Percentiles rank a stretch among this genome's conserved stretches.
phyloP scores from a whole-genome alignment of 345 rosid species.

The Turritis glabra region DNA sequence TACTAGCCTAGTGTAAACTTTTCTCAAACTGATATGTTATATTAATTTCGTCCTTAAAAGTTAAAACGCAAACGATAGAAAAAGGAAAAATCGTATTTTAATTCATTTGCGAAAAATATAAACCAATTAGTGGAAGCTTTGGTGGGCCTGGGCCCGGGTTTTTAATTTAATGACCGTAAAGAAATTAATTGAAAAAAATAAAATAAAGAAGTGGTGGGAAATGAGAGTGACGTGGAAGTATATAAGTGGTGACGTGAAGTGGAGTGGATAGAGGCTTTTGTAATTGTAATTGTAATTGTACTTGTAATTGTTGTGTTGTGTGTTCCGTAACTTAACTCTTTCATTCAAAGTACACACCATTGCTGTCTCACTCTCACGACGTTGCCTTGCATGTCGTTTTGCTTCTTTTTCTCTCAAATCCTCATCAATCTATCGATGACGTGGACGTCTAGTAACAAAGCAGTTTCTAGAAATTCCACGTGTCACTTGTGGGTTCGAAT shows the following conservation, averaged over 20 bases:
- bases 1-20: background rate
- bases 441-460: constrained; percentile 16
- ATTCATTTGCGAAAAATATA: background rate
- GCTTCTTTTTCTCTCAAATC: background rate
- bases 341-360: constrained; percentile 29
- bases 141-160: constrained; percentile 30
- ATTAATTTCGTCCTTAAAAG: background rate
- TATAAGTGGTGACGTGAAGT: constrained; percentile 37
- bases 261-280: background rate
- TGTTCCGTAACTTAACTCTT: constrained; percentile 10
- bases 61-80: background rate
- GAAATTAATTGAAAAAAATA: background rate
- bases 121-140: constrained; percentile 23
- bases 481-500: too few relatives aligned
- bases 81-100: background rate
- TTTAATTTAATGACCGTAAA: constrained; percentile 14
- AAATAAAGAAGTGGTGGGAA: constrained; percentile 36
- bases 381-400: constrained; percentile 40
- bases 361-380: constrained; percentile 34
- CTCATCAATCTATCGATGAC: constrained; percentile 3
- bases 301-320: background rate
- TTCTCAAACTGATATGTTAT: constrained; percentile 21
- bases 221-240: constrained; percentile 36
- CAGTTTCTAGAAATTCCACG: constrained; percentile 19
- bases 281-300: too few relatives aligned